These are phyloP conservation scores for Leishmania turanica DNA, from an alignment of 208 protist species.

Conservation along the genomic window DNA sequence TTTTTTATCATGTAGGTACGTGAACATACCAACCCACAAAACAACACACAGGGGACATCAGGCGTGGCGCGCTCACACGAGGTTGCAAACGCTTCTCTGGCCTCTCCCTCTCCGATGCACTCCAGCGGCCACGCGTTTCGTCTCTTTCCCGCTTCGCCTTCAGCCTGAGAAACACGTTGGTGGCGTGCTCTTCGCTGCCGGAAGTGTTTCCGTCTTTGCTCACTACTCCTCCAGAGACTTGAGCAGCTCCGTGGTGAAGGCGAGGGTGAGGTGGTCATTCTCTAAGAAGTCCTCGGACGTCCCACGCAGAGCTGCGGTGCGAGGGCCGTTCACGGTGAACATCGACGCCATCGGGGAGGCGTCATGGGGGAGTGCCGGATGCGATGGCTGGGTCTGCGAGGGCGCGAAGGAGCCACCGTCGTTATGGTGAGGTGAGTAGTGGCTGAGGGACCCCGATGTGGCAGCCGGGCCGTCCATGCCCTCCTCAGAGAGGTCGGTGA, in stretches of 20 bases:
- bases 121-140: not conserved
- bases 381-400: slow-evolving; percentile 19
- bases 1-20: not conserved
- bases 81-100: no score
- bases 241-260: slow-evolving; percentile 42
- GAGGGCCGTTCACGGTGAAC: slow-evolving; percentile 27
- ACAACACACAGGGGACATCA: no score
- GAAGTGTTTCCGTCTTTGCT: not conserved
- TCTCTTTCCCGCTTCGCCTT: not conserved
- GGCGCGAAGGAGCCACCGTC: not conserved
- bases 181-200: not conserved
- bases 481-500: slow-evolving; percentile 36
- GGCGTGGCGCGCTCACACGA: no score
- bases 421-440: slow-evolving; percentile 18
- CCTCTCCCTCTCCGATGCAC: no score
- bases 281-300: slow-evolving; percentile 32
- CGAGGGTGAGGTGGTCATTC: slow-evolving; percentile 38
- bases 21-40: not conserved
- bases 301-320: slow-evolving; percentile 16
- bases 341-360: slow-evolving; percentile 15
- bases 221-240: slow-evolving; percentile 36
- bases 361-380: slow-evolving; percentile 2
- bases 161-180: not conserved
- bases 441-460: slow-evolving; percentile 8
- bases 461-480: slow-evolving; percentile 20